Evolutionary conservation across 352 stramenopile species (phyloP).

Genomic region (Aphanomyces invadans): DNA sequence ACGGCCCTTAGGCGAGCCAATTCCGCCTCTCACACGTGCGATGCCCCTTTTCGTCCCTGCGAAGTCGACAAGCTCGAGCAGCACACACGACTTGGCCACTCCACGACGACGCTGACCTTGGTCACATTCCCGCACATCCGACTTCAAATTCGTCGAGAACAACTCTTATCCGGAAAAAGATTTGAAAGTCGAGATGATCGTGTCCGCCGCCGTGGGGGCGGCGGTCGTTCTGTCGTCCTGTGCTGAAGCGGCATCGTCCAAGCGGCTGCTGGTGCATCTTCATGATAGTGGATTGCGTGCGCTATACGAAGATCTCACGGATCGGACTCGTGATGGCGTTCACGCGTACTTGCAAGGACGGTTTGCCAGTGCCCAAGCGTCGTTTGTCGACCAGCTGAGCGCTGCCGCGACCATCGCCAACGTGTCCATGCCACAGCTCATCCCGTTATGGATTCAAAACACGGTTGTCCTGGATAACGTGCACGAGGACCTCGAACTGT

Average conservation of each 20-base stretch:
- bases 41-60: no score
- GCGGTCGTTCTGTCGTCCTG: neutral
- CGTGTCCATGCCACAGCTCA: neutral
- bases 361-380: neutral
- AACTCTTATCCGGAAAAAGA: no score
- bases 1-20: no score
- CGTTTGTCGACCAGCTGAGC: neutral
- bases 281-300: neutral
- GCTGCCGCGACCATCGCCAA: neutral
- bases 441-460: conserved; percentile 54
- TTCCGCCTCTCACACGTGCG: no score
- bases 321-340: neutral
- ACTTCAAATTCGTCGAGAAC: no score
- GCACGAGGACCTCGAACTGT: neutral
- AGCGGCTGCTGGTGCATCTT: conserved; percentile 2
- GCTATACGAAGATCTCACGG: neutral
- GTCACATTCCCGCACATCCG: no score
- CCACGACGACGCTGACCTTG: no score
- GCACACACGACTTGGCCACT: no score
- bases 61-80: no score
- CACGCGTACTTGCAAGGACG: neutral
- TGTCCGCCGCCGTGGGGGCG: neutral
- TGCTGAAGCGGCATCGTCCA: neutral
- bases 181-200: neutral
- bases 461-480: conserved; percentile 34